Evolutionary conservation across 23 red algal genomes (phyloP), one percentile per base, ranked within the genome.

Genomic region (Gracilaria caudata): DNA sequence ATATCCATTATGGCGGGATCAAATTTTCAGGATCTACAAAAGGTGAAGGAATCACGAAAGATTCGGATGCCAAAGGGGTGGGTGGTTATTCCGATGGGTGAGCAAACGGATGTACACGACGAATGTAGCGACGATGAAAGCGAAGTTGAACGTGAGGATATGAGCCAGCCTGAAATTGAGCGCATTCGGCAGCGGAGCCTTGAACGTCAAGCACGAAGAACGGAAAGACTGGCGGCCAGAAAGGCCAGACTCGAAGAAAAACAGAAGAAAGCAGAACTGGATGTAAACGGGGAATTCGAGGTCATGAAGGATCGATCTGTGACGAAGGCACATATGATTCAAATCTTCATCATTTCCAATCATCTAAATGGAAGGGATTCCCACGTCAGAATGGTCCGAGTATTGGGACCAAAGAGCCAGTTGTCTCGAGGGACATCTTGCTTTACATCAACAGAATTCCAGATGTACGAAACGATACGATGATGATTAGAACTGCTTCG

Each of bases 321-420:
- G 29, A 68, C 82, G 20, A 77, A 61, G 40, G 60, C 84, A 6
- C 79, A 89, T 38, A 78, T 92, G 68, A 82, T 96, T 60, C 80
- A 92, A 64, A 59, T 96, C 20, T 43, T 79, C 10, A 96, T 96
- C 33, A 68, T 68, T 30, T 43, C 70, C 11, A 96, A 96, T 55
- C 86, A 96, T 53, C 88, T 92, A 17, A 96, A 88, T 59, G 94
- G 94, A 21, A 74, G 90, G 28, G 94, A 96, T 68, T 86, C 81
- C 72, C 92, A 89, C 72, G 61, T 94, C 38, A 81, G 92, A 25
- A 82, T 83, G 65, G 33, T 93, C 16, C 72, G 77, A 61, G 65
- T 93, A 19, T 55, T 93, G 0, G 90, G 85, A 30, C 85, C 85
- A 21, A 72, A 65, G 40, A 72, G 45, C 51, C 86, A 90, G 49